Evolutionary conservation across 2,329 filamentous ascomycete species (phyloP), one percentile per base, ranked within the genome.

Genomic region (Ophiosphaerella korrae): DNA sequence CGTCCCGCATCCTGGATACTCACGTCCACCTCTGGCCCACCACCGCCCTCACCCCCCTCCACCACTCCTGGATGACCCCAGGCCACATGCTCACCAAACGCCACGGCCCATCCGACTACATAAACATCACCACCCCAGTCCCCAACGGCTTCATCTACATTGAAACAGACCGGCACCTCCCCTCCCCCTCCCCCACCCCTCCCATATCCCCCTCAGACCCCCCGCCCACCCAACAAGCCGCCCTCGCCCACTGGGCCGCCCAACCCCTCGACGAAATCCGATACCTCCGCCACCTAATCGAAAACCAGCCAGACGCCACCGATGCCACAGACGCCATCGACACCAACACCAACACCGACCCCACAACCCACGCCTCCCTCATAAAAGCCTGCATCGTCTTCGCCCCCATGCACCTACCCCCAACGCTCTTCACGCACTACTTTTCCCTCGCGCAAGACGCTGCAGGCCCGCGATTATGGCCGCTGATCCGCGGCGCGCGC

Each of bases 11-110:
- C 68, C 85, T 97, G 74, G 92, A 97, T 78, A 88, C 90, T 34
- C 93, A 97, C 79, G 88, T 97, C 75, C 92, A 97, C 77, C 85
- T 97, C 67, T 96, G 86, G 79, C 89, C 90, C 38, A 74, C 78
- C 39, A 82, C 83, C 45, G 88, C 77, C 40, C 70, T 71, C 2
- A 73, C 93, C 64, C 69, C 88, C 45, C 68, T 80, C 47, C 82
- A 83, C 34, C 83, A 95, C 56, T 77, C 83, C 50, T 96, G 91
- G 92, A 84, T 84, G 75, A 81, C 73, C 3, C 76, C 84, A 5
- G 47, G 52, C 14, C 59, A 68, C 48, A 80, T 84, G 4, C 79
- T 95, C 43, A 80, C 83, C 42, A 81, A 81, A 43, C 84, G 86
- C 59, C 84, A 86, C 71, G 87, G 87, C 1, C 66, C 89, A 42